phyloP scores from a whole-genome alignment of 169 alveolate genomes.

The Cryptosporidium baileyi region DNA sequence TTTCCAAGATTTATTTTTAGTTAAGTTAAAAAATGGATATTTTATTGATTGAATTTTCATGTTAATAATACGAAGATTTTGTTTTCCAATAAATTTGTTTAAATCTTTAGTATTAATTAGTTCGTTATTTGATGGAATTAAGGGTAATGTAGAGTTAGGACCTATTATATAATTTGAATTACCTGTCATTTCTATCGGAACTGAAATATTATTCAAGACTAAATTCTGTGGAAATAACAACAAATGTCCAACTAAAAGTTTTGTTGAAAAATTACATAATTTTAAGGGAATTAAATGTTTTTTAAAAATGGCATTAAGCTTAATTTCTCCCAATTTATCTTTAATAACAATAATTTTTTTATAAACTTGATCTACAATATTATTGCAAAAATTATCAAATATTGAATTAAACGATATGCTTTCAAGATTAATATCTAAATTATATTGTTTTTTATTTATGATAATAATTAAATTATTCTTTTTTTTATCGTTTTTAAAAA shows the following conservation, averaged over 20 bases:
- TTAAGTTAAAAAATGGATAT: background rate
- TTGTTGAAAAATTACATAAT: background rate
- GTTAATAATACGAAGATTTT: background rate
- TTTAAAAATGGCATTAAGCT: background rate
- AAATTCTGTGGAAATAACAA: constrained; percentile 1
- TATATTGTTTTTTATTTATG: background rate
- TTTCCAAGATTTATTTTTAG: constrained; percentile 42
- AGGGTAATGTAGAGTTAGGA: background rate
- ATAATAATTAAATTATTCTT: background rate
- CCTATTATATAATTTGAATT: background rate
- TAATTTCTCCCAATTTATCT: background rate
- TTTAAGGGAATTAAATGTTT: background rate
- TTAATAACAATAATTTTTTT: background rate
- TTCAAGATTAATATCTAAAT: constrained; percentile 4
- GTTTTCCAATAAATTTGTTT: too few relatives aligned
- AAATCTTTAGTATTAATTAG: background rate
- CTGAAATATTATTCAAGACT: background rate
- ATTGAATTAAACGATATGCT: too few relatives aligned
- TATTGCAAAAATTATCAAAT: too few relatives aligned
- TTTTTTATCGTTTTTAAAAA: background rate
- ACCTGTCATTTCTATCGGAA: background rate
- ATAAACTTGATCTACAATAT: background rate
- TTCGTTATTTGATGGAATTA: constrained; percentile 3
- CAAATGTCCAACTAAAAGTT: constrained; percentile 11
- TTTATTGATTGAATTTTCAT: background rate